Percentiles rank a stretch among this genome's conserved stretches.
Conservation (phyloP, 2,329 filamentous ascomycete genomes). For the Claviceps spartinae region DNA sequence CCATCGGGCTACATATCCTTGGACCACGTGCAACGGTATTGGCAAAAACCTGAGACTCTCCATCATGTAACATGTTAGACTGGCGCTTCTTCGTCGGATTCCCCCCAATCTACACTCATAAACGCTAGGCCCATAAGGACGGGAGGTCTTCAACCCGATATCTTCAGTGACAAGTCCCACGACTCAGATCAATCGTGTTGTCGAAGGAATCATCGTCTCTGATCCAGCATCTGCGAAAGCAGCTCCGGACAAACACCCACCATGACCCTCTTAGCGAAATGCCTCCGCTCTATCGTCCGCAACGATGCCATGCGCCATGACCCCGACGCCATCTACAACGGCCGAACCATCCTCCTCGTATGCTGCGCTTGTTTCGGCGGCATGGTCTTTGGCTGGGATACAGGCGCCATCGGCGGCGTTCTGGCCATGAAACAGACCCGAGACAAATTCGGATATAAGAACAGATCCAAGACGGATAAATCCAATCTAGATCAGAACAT, state of each 20-base stretch:
- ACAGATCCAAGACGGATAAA: slow-evolving; percentile 15
- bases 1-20: neutral
- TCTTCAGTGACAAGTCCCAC: no score
- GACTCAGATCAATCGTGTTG: no score
- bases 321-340: slow-evolving; percentile 55
- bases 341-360: slow-evolving; percentile 51
- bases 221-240: neutral
- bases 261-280: slow-evolving; percentile 26
- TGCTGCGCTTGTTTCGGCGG: slow-evolving; percentile 56
- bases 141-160: no score
- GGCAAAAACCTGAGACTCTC: neutral
- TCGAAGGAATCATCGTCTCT: no score
- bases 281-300: slow-evolving; percentile 45
- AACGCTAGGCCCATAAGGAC: no score
- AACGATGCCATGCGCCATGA: slow-evolving; percentile 60
- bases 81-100: no score
- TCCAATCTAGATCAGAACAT: slow-evolving; percentile 51
- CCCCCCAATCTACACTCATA: no score
- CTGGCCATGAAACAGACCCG: slow-evolving; percentile 46
- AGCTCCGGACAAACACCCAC: neutral
- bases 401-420: slow-evolving; percentile 55
- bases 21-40: neutral
- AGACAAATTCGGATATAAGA: slow-evolving; percentile 24
- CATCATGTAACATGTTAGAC: neutral
- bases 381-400: slow-evolving; percentile 37